Conservation (phyloP, 768 basidiomycete species). For the Suillus decipiens region DNA sequence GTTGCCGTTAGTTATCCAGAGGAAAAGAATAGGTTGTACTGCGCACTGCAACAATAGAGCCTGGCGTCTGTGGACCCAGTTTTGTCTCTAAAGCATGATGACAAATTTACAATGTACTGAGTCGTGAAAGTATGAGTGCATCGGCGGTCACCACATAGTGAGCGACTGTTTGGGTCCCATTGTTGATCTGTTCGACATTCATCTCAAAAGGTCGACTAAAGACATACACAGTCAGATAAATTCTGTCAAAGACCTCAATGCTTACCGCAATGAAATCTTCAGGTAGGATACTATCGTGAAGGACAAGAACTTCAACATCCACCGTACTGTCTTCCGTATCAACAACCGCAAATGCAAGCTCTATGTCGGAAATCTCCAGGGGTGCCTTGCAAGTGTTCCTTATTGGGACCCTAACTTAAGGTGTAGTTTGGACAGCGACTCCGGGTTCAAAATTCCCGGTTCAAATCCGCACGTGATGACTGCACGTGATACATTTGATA, state of each 20-base stretch:
- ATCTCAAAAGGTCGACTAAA: conserved; percentile 24
- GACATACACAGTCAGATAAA: not conserved
- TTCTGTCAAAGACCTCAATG: not conserved
- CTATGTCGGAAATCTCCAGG: too few relatives aligned
- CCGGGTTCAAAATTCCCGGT: too few relatives aligned
- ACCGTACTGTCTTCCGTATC: conserved; percentile 50
- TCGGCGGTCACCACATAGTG: conserved; percentile 46
- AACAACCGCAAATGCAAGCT: conserved; percentile 44
- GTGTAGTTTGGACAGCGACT: too few relatives aligned
- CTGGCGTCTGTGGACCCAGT: conserved; percentile 10
- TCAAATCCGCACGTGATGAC: too few relatives aligned
- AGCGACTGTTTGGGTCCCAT: conserved; percentile 33
- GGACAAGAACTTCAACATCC: conserved; percentile 44
- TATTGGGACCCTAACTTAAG: too few relatives aligned
- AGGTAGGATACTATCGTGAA: conserved; percentile 55
- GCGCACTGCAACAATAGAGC: conserved; percentile 14
- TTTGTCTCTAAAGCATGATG: conserved; percentile 46
- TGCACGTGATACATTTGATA: too few relatives aligned
- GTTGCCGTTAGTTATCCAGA: not conserved
- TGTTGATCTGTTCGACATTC: conserved; percentile 34
- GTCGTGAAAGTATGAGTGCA: conserved; percentile 50
- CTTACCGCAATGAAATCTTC: conserved; percentile 35
- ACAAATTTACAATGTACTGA: too few relatives aligned
- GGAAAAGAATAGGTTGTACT: conserved; percentile 24
- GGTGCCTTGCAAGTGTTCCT: too few relatives aligned